Evolutionary conservation across 345 rosid species (phyloP).

Genomic region (Cochlearia excelsa): DNA sequence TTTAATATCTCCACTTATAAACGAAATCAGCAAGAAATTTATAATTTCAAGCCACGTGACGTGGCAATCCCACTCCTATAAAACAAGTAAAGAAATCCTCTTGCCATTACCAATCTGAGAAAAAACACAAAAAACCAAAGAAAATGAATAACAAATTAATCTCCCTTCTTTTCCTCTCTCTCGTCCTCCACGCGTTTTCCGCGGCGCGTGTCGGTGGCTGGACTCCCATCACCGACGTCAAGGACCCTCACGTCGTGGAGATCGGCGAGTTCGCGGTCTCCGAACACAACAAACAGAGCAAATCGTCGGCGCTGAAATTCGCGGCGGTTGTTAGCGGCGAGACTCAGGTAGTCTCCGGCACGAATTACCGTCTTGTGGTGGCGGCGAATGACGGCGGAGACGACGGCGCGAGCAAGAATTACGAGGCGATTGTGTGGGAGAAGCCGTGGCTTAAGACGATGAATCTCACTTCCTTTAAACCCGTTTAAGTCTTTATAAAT

Average conservation of each 20-base stretch:
- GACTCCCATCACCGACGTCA: conserved; percentile 45
- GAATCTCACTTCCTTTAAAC: conserved; percentile 49
- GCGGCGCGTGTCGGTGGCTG: conserved; percentile 42
- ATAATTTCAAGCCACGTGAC: too few relatives aligned
- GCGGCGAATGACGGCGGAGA: conserved; percentile 13
- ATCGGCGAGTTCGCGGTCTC: conserved; percentile 50
- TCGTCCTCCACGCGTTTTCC: conserved; percentile 17
- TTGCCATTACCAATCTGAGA: too few relatives aligned
- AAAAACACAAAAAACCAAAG: too few relatives aligned
- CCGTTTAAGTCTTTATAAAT: not conserved
- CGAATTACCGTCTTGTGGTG: conserved; percentile 44
- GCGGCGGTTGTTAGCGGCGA: conserved; percentile 43
- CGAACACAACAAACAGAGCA: conserved; percentile 35
- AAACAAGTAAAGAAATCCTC: too few relatives aligned
- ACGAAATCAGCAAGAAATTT: too few relatives aligned
- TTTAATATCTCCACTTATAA: too few relatives aligned
- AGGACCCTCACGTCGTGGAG: conserved; percentile 45
- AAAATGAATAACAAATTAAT: not conserved
- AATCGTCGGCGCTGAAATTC: conserved; percentile 28
- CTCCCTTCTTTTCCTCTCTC: conserved; percentile 8
- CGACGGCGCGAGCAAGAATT: conserved; percentile 17
- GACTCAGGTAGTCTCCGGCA: conserved; percentile 53
- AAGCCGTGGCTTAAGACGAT: conserved; percentile 38
- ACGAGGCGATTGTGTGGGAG: conserved; percentile 57
- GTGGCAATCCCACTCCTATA: too few relatives aligned